These are phyloP conservation scores for Fusarium sp. DNA, from an alignment of 2,329 filamentous ascomycete species.

Conservation along the genomic window DNA sequence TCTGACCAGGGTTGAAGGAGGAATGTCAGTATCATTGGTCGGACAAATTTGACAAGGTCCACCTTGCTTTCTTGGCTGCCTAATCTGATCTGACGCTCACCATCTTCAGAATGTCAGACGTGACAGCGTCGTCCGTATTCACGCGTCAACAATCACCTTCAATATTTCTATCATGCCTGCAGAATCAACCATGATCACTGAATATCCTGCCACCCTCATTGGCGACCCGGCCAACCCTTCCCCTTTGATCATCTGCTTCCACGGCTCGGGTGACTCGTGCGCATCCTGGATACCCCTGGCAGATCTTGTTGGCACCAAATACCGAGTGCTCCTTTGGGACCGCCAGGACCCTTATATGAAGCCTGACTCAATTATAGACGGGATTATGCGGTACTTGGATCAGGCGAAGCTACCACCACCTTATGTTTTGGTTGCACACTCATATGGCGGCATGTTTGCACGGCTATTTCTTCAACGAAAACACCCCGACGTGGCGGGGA, in stretches of 20 bases:
- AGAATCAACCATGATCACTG: not conserved
- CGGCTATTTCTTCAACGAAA: slow-evolving; percentile 28
- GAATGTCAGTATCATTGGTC: not conserved
- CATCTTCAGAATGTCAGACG: not conserved
- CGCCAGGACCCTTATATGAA: slow-evolving; percentile 6
- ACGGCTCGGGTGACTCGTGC: slow-evolving; percentile 38
- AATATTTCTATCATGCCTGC: not conserved
- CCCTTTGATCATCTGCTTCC: slow-evolving; percentile 37
- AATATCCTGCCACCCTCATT: not conserved
- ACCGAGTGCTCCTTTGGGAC: slow-evolving; percentile 32
- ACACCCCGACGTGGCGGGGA: slow-evolving; percentile 24
- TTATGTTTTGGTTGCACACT: slow-evolving; percentile 34
- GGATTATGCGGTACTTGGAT: slow-evolving; percentile 2
- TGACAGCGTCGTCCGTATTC: not conserved
- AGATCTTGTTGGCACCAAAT: slow-evolving; percentile 2
- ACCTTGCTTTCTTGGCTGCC: not conserved
- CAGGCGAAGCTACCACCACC: not conserved
- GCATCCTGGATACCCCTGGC: slow-evolving; percentile 26
- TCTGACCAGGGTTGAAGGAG: not conserved
- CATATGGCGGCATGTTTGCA: slow-evolving; percentile 37
- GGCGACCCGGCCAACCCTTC: not conserved
- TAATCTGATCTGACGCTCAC: not conserved
- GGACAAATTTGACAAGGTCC: not conserved
- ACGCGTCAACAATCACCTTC: not conserved
- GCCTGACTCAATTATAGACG: not conserved